Evolutionary conservation across 371 early-diverging fungal species (phyloP).

Genomic region (Mucor irregularis): DNA sequence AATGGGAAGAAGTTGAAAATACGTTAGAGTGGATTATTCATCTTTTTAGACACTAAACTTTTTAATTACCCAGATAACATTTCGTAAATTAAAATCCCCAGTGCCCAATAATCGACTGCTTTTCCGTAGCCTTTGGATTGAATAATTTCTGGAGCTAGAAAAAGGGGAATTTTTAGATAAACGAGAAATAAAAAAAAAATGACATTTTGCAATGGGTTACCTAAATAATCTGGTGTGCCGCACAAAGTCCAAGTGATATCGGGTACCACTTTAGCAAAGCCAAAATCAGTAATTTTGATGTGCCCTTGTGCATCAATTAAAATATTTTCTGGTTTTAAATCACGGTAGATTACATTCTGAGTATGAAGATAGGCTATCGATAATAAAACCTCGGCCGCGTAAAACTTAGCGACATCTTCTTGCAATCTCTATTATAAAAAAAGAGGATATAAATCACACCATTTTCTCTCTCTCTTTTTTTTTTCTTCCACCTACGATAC

Average conservation of each 20-base stretch:
- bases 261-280: slow-evolving; percentile 90
- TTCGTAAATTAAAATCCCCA: slow-evolving; percentile 96
- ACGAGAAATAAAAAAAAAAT: not conserved
- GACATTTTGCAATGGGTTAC: not conserved
- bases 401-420: slow-evolving; percentile 85
- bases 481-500: slow-evolving; percentile 48
- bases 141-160: slow-evolving; percentile 96
- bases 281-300: slow-evolving; percentile 98
- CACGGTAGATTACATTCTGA: slow-evolving; percentile 91
- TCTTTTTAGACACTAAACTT: not conserved
- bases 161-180: slow-evolving; percentile 44
- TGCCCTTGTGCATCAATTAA: slow-evolving; percentile 91
- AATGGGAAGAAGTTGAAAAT: slow-evolving; percentile 9
- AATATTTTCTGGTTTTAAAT: slow-evolving; percentile 94
- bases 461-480: too few species aligned
- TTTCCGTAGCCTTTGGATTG: slow-evolving; percentile 93
- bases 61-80: slow-evolving; percentile 75
- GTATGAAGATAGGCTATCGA: slow-evolving; percentile 90
- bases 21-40: not conserved
- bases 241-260: slow-evolving; percentile 84
- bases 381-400: slow-evolving; percentile 76
- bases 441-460: too few species aligned
- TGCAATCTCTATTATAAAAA: slow-evolving; percentile 64
- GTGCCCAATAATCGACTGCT: slow-evolving; percentile 97
- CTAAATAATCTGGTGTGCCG: slow-evolving; percentile 96